Evolutionary conservation across 805 yeast genomes (phyloP), one percentile per base, ranked within the genome.

Genomic region (Pichia cabralensis): DNA sequence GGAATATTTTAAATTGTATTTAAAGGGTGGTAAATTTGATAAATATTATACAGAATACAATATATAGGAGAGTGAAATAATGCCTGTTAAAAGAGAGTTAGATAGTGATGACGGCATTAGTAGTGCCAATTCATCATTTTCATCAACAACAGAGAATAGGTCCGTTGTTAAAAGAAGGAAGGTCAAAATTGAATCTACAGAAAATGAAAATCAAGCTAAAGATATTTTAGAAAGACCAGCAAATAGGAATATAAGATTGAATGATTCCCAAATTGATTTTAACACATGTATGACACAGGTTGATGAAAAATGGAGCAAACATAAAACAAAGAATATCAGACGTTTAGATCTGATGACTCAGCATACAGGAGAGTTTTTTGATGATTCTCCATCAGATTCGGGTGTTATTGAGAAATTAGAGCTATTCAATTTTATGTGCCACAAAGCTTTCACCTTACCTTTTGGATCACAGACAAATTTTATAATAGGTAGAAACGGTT

Each of bases 401-500:
- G 96, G 95, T 9, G 74, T 74, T 27, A 77, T 88, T 27, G 70
- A 71, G 45, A 64, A 64, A 28, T 67, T 88, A 3, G 65, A 65
- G 17, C 59, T 88, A 28, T 67, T 69, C 40, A 84, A 85, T 59
- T 85, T 85, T 54, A 85, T 85, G 95, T 85, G 94, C 44, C 98
- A 92, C 52, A 79, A 74, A 30, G 73, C 82, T 36, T 83, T 92
- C 48, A 76, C 74, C 36, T 58, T 92, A 8, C 70, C 67, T 3
- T 66, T 88, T 22, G 92, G 92, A 2, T 86, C 89, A 1, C 73
- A 77, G 35, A 65, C 88, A 45, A 88, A 88, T 53, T 81, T 88
- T 50, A 83, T 88, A 37, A 79, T 83, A 26, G 97, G 97, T 15
- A 67, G 80, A 37, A 88, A 88, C 50, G 97, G 97, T 3, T 76